Evolutionary conservation across 805 yeast genomes (phyloP), one percentile per base, ranked within the genome.

Genomic region (Starmerella potacharoeniae): DNA sequence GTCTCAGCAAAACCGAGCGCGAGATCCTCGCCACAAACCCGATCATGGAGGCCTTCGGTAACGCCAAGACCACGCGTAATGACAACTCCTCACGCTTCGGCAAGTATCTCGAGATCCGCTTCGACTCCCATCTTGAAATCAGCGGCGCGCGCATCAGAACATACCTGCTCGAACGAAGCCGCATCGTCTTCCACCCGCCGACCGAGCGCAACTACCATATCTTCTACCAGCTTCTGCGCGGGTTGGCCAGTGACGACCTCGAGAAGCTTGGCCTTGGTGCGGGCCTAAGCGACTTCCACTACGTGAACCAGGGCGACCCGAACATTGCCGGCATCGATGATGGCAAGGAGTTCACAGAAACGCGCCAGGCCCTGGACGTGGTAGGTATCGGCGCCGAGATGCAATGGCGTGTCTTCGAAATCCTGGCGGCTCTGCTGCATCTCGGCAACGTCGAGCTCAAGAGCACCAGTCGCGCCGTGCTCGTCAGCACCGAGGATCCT

Each of bases 51-150:
- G 93, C 97, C 0, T 93, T 93, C 71, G 98, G 98, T 75, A 93
- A 95, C 70, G 97, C 98, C 7, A 91, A 91, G 68, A 91, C 98
- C 2, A 84, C 96, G 17, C 83, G 98, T 75, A 91, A 91, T 69
- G 97, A 91, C 72, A 91, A 91, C 71, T 93, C 97, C 33, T 91
- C 97, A 30, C 84, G 98, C 70, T 95, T 93, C 67, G 98, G 98
- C 66, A 91, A 91, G 70, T 91, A 91, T 68, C 75, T 91, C 62
- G 97, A 91, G 71, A 91, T 91, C 63, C 74, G 89, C 62, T 91
- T 91, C 69, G 85, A 88, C 70, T 70, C 77, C 28, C 66, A 79
- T 30, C 82, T 85, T 22, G 79, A 86, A 37, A 91, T 91, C 64
- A 84, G 89, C 63, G 98, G 97, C 67, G 98, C 98, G 7, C 78